Percentiles rank a stretch among this genome's conserved stretches.
Conservation (phyloP, 306 rosid species). For the Hippophae rhamnoides region DNA sequence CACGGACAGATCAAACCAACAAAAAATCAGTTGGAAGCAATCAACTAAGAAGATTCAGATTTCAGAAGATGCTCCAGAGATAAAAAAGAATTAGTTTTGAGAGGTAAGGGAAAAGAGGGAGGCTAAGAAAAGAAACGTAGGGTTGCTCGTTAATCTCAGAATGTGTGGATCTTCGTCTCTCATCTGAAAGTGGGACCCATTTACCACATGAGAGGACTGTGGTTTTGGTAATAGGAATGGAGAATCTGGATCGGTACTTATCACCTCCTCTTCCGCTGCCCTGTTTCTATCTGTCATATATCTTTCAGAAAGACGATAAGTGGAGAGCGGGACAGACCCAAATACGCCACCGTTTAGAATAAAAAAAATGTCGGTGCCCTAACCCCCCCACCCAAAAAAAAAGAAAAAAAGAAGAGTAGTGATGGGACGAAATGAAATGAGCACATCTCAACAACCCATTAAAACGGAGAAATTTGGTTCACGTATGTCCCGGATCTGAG, state of each 20-base stretch:
- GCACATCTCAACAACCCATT: no score
- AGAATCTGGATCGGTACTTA: slow-evolving; percentile 10
- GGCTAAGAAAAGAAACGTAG: slow-evolving; percentile 16
- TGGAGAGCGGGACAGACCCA: not conserved
- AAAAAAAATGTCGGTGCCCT: no score
- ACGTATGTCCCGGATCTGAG: no score
- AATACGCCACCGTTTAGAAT: no score
- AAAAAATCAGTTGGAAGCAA: not conserved
- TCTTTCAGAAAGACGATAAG: not conserved
- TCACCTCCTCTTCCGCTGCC: not conserved
- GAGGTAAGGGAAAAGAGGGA: not conserved
- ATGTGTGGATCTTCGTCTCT: slow-evolving; percentile 20
- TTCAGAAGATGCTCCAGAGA: not conserved
- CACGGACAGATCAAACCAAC: not conserved
- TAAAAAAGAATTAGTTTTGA: not conserved
- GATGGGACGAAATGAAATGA: no score
- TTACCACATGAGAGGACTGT: not conserved
- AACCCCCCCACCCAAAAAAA: no score
- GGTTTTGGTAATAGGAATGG: not conserved
- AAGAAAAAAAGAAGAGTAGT: no score
- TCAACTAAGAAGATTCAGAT: not conserved
- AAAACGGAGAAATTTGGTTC: no score
- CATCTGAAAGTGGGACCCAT: slow-evolving; percentile 23
- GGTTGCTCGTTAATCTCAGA: slow-evolving; percentile 18
- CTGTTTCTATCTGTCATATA: no score